Evolutionary conservation across 441 rosid species (phyloP).

Genomic region (Rhodomyrtus psidioides): DNA sequence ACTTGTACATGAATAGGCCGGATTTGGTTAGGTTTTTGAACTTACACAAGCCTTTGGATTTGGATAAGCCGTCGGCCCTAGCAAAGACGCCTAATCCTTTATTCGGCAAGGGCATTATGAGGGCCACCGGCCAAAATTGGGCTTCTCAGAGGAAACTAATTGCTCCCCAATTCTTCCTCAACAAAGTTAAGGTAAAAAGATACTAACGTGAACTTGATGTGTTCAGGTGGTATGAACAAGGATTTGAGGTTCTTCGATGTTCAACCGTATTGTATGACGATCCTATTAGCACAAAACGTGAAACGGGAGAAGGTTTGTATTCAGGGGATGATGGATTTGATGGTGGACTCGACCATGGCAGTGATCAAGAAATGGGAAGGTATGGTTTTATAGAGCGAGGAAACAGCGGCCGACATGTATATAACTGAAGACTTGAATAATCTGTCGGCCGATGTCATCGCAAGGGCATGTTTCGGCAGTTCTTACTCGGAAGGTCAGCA

Average conservation of each 20-base stretch:
- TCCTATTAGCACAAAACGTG: background rate
- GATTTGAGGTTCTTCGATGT: background rate
- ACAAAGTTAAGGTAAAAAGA: slow-evolving; percentile 17
- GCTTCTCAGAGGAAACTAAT: slow-evolving; percentile 21
- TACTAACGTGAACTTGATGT: background rate
- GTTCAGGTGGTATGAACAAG: background rate
- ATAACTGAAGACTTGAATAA: slow-evolving; percentile 21
- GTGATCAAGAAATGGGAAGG: slow-evolving; percentile 14
- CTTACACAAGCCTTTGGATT: slow-evolving; percentile 11
- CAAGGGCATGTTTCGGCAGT: slow-evolving; percentile 30
- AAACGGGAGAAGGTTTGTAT: background rate
- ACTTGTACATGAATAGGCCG: background rate
- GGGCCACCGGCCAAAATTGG: slow-evolving; percentile 21
- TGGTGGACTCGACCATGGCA: slow-evolving; percentile 16
- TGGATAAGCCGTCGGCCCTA: slow-evolving; percentile 18
- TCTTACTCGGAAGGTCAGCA: slow-evolving; percentile 16
- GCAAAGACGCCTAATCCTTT: background rate
- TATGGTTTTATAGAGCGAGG: slow-evolving; percentile 1
- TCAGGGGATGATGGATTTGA: slow-evolving; percentile 21
- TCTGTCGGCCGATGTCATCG: slow-evolving; percentile 19
- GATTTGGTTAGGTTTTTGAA: slow-evolving; percentile 16
- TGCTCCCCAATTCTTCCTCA: slow-evolving; percentile 27
- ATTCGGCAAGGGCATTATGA: slow-evolving; percentile 29
- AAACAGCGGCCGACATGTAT: slow-evolving; percentile 8
- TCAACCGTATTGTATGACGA: background rate